Conservation (phyloP, 2,329 filamentous ascomycete species). For the Exophiala xenobiotica region DNA sequence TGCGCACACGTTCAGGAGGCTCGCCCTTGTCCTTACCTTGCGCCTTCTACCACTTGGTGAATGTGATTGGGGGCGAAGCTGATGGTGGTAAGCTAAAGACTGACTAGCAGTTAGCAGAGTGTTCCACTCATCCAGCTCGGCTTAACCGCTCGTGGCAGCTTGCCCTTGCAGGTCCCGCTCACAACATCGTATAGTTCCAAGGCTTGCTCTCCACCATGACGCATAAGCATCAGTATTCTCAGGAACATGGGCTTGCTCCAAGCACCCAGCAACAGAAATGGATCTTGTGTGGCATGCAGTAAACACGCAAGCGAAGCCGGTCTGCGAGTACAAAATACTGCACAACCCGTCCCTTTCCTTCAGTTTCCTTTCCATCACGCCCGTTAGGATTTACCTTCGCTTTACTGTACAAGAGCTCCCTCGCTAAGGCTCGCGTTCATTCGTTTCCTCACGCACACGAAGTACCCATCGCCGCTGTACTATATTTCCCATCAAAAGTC, state of each 20-base stretch:
- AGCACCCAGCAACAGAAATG: neutral
- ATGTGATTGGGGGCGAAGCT: no score
- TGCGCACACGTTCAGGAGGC: no score
- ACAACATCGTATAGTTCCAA: neutral
- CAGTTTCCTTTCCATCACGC: slow-evolving; percentile 13
- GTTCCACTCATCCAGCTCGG: neutral
- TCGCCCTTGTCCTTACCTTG: no score
- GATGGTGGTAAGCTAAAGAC: no score
- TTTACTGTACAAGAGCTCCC: slow-evolving; percentile 40
- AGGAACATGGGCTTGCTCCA: neutral
- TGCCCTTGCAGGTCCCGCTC: neutral
- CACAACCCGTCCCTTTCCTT: neutral
- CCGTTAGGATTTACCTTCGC: slow-evolving; percentile 15
- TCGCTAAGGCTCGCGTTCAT: slow-evolving; percentile 47
- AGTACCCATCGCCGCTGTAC: no score
- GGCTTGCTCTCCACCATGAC: neutral
- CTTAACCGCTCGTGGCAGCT: no score
- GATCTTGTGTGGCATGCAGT: neutral
- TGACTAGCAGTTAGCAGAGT: no score
- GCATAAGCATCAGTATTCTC: neutral
- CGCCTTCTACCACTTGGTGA: no score
- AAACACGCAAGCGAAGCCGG: no score
- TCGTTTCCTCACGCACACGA: slow-evolving; percentile 29
- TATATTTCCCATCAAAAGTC: slow-evolving; percentile 2
- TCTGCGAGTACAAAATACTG: neutral